Base-by-base conservation (phyloP, 805 yeast genomes). In the Blastobotrys peoriensis region DNA sequence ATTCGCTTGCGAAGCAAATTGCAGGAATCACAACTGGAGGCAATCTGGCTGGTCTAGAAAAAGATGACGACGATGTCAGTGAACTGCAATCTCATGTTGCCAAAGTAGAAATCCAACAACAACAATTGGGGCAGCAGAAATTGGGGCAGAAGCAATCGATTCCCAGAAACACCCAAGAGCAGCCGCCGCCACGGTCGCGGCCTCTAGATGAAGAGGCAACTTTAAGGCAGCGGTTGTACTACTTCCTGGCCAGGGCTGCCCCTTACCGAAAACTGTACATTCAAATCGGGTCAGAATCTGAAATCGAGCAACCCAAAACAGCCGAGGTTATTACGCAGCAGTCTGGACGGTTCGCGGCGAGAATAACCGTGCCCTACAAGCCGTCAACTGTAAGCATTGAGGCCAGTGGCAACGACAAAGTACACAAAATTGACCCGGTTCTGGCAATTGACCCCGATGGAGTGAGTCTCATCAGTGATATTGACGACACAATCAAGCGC, bases 401-500 rank as follows among this genome's bases (percentile, higher is more conserved):
- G 43, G 59, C 61, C 18, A 46, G 56, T 17, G 30, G 13, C 13
- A 25, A 25, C 13, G 57, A 58, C 17, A 54, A 50, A 20, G 78
- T 74, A 47, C 82, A 75, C 9, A 61, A 72, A 2, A 70, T 80
- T 0, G 51, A 63, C 0, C 57, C 64, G 3, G 75, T 79, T 47
- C 75, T 77, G 18, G 63, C 72, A 23, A 49, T 64, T 30, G 48
- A 52, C 4, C 38, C 38, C 10, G 27, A 58, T 0, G 93, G 95
- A 0, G 67, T 81, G 18, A 86, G 85, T 9, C 62, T 93, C 1
- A 88, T 93, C 18, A 81, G 89, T 56, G 99, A 93, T 62, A 81
- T 93, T 35, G 99, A 93, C 60, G 99, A 93, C 60, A 93, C 99
- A 0, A 80, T 91, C 28, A 84, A 93, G 57, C 70, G 78, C 35